A percentile compares a stretch with the other conserved stretches of the same genome.
Conservation (phyloP, 2,329 filamentous ascomycete genomes). For the Aspergillus pseudonomiae region DNA sequence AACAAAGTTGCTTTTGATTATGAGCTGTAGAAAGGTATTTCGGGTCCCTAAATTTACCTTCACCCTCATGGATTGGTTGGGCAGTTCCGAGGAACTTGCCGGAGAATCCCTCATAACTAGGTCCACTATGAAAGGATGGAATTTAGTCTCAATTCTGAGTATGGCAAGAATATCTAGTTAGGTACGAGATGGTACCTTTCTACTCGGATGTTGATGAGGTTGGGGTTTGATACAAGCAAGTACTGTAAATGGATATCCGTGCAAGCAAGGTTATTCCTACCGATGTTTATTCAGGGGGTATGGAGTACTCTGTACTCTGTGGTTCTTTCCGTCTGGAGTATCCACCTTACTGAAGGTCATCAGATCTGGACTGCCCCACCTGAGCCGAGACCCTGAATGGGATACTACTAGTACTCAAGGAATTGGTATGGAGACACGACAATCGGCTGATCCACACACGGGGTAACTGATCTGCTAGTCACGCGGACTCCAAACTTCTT, state of each 20-base stretch:
- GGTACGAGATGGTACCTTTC: neutral
- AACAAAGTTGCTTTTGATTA: neutral
- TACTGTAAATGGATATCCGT: neutral
- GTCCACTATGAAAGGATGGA: too few species aligned
- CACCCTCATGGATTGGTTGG: neutral
- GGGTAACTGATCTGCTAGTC: conserved; percentile 22
- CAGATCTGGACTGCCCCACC: conserved; percentile 23
- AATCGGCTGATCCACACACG: neutral
- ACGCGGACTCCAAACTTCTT: conserved; percentile 19
- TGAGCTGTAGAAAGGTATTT: neutral
- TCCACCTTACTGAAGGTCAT: conserved; percentile 15
- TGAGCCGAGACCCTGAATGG: conserved; percentile 18
- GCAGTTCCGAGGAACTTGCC: neutral
- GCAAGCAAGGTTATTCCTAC: too few species aligned
- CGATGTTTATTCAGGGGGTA: neutral
- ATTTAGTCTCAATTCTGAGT: neutral
- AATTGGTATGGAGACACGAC: neutral
- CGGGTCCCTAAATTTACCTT: neutral
- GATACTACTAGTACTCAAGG: neutral
- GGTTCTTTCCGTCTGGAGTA: neutral
- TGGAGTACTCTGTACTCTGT: too few species aligned
- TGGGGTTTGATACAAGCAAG: neutral
- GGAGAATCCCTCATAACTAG: too few species aligned
- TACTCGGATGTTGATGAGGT: neutral
- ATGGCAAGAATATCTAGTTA: neutral